Evolutionary conservation across 257 asterid species (phyloP).

Genomic region (Phtheirospermum japonicum): DNA sequence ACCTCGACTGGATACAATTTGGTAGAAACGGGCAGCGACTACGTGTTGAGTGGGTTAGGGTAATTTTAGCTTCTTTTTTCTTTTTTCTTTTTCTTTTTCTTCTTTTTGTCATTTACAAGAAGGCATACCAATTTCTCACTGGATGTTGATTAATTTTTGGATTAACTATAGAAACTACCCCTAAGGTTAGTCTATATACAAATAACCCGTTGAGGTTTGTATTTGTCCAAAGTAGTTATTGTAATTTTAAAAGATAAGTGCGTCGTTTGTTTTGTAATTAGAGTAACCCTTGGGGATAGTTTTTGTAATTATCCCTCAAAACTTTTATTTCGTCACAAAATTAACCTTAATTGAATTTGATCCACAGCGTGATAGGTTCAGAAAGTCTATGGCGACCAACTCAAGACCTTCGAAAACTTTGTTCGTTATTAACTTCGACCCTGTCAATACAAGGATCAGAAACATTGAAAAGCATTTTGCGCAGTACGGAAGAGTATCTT

Average conservation of each 20-base stretch:
- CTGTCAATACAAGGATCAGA: slow-evolving; percentile 71
- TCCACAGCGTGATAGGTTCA: slow-evolving; percentile 70
- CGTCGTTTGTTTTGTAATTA: too few species aligned
- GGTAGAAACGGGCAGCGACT: slow-evolving; percentile 84
- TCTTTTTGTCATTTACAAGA: neutral
- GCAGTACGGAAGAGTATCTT: slow-evolving; percentile 63
- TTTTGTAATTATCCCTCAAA: too few species aligned
- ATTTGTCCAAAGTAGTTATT: too few species aligned
- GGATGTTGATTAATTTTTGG: slow-evolving; percentile 9
- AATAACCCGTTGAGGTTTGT: too few species aligned
- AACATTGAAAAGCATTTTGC: slow-evolving; percentile 85
- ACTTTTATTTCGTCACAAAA: slow-evolving; percentile 9
- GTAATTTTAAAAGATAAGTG: too few species aligned
- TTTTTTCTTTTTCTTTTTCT: slow-evolving; percentile 1
- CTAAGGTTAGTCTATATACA: neutral
- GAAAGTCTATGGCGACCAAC: slow-evolving; percentile 54
- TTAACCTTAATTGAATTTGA: slow-evolving; percentile 24
- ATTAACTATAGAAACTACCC: too few species aligned
- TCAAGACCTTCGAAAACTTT: slow-evolving; percentile 80
- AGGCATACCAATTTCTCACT: neutral
- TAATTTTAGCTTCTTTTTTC: too few species aligned
- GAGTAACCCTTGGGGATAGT: too few species aligned
- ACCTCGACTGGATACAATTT: slow-evolving; percentile 80
- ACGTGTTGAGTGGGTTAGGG: slow-evolving; percentile 95
- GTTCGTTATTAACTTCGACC: slow-evolving; percentile 87